A percentile compares a stretch with the other conserved stretches of the same genome.
phyloP scores from a whole-genome alignment of 2,329 filamentous ascomycete species.

The Aspergillus vadensis region DNA sequence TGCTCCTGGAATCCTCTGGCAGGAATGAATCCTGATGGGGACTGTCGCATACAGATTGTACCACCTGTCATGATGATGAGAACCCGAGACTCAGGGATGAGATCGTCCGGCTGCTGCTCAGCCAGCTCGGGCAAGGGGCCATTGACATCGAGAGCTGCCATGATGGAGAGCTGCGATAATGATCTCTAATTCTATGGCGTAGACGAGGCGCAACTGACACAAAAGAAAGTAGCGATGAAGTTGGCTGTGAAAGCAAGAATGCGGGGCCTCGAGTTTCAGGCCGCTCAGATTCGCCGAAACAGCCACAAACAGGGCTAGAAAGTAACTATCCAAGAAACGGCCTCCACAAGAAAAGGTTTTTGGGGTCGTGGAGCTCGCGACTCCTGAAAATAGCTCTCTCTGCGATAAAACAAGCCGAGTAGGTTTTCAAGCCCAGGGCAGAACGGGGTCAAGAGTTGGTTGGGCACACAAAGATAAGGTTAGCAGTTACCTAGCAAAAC shows the following conservation, averaged over 20 bases:
- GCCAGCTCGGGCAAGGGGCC: slow-evolving; percentile 26
- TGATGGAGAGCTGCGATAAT: slow-evolving; percentile 11
- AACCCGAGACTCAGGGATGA: slow-evolving; percentile 72
- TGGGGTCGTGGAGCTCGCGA: not conserved
- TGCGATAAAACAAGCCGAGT: not conserved
- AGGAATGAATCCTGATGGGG: slow-evolving; percentile 76
- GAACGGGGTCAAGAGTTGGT: not conserved
- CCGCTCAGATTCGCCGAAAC: not conserved
- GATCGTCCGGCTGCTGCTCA: slow-evolving; percentile 24
- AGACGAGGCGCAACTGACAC: not conserved
- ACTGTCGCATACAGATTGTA: slow-evolving; percentile 86
- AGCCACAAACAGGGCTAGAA: not conserved
- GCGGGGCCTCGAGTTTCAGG: slow-evolving; percentile 5
- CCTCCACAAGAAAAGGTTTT: not conserved
- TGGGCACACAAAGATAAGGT: not conserved
- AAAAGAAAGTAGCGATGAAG: not conserved
- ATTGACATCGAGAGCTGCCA: slow-evolving; percentile 24
- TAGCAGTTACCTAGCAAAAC: not conserved
- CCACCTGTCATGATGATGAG: slow-evolving; percentile 85
- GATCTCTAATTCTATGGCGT: not conserved
- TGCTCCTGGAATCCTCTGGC: slow-evolving; percentile 77
- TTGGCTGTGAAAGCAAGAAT: not conserved
- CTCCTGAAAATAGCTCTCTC: not conserved
- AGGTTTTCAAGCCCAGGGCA: not conserved
- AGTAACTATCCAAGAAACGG: not conserved